Base-by-base conservation (phyloP, 768 basidiomycete species). In the Amanita thiersii region DNA sequence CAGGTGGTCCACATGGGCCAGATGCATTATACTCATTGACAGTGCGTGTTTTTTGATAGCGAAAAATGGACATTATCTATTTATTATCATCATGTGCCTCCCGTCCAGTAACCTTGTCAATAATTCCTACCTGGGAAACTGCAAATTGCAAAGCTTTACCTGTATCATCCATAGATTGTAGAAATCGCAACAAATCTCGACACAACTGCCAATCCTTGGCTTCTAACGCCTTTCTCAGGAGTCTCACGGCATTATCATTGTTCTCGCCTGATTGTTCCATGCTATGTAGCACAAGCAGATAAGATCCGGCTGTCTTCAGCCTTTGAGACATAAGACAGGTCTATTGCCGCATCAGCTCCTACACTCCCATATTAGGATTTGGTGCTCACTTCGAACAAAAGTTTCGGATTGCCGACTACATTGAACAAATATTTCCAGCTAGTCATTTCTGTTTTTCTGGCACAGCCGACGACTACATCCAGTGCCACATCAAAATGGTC, bases 381-480 rank as follows among this genome's bases (percentile, higher is more conserved):
- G 17, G 24, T 15, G 40, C 45, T 14, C 51, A 93, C 89, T 72
- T 99, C 94, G 54, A 98, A 98, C 26, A 99, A 67, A 3, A 73
- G 66, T 54, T 92, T 81, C 0, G 96, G 94, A 54, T 83, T 86
- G 5, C 96, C 96, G 2, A 94, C 92, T 24, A 88, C 72, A 42
- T 79, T 78, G 58, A 99, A 99, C 29, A 99, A 64, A 41, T 82
- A 75, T 34, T 75, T 74, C 96, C 96, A 99, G 38, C 85, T 63
- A 3, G 87, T 82, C 56, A 93, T 75, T 61, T 99, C 96, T 4
- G 90, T 97, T 66, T 99, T 99, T 40, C 96, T 72, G 14, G 96
- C 94, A 52, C 94, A 97, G 4, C 87, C 83, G 7, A 97, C 93
- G 9, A 98, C 88, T 5, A 98, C 92, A 45, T 97, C 91, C 43